Evolutionary conservation across 169 alveolate genomes (phyloP).

Genomic region (Plasmodium sp.): DNA sequence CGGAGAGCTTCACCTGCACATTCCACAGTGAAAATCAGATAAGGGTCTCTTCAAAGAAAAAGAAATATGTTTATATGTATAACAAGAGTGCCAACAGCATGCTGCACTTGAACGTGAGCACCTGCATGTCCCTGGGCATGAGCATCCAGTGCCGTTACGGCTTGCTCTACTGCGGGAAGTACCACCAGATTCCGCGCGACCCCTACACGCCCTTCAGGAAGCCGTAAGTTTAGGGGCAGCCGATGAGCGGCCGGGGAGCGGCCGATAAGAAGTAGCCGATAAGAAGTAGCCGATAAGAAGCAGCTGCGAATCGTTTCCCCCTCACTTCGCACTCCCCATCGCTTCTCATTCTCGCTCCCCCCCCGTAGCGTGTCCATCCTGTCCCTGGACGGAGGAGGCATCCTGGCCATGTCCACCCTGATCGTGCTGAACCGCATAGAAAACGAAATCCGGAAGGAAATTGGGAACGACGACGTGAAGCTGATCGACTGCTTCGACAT

Average conservation of each 20-base stretch:
- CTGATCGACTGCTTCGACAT: slow-evolving; percentile 85
- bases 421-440: slow-evolving; percentile 79
- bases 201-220: slow-evolving; percentile 48
- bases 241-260: background rate
- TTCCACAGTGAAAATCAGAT: slow-evolving; percentile 39
- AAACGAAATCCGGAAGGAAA: slow-evolving; percentile 75
- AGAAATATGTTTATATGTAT: slow-evolving; percentile 25
- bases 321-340: background rate
- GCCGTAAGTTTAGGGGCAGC: slow-evolving; percentile 54
- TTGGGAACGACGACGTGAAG: slow-evolving; percentile 76
- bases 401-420: slow-evolving; percentile 82
- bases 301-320: too few species aligned
- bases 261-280: background rate
- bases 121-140: slow-evolving; percentile 68
- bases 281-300: too few species aligned
- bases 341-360: background rate
- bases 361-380: slow-evolving; percentile 79
- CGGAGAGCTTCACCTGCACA: slow-evolving; percentile 23
- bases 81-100: background rate
- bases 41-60: slow-evolving; percentile 30
- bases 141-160: slow-evolving; percentile 31
- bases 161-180: slow-evolving; percentile 38
- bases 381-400: slow-evolving; percentile 86
- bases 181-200: slow-evolving; percentile 33
- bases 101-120: slow-evolving; percentile 17